Base-by-base conservation (phyloP, 2,329 filamentous ascomycete genomes). In the Emergomyces africanus region DNA sequence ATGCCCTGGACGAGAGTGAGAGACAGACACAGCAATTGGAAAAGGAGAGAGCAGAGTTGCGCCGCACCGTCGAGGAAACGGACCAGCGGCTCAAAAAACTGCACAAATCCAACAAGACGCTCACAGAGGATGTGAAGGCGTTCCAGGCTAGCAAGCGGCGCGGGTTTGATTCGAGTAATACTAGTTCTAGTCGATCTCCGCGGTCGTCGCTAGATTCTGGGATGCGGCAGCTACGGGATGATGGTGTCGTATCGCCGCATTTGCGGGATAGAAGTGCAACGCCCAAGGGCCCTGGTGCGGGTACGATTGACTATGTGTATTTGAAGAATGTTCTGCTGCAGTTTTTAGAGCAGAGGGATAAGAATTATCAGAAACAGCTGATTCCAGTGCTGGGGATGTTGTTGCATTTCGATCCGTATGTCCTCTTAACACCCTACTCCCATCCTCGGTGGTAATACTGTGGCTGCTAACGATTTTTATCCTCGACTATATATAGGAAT, bases 1-100 rank as follows among this genome's bases (percentile, higher is more conserved):
- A 89, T 60, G 85, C 90, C 0, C 79, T 99, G 1, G 91, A 97
- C 65, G 88, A 89, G 54, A 92, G 88, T 41, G 94, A 99, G 74
- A 85, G 82, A 69, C 89, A 95, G 72, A 84, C 88, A 0, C 82
- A 85, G 35, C 88, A 94, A n/a, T 79, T 88, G 5, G 91, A 96
- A 72, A 89, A 85, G 74, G 89, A 95, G 68, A 88, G 86, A 64
- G 76, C 78, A 0, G 90, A 96, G 61, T 75, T 95, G 56, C 82
- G 88, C 51, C 83, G 84, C 48, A 79, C 87, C 37, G 80, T 95
- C 2, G 90, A 96, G 65, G 91, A 96, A 64, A 83, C 85, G 33
- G 86, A 87, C 63, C 78, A 80, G 59, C 83, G 88, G 14, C 83
- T 92, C 62, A 91, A 96, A 69, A 92, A 89, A 75, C 72, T 91